Evolutionary conservation across 2,329 filamentous ascomycete species (phyloP), one percentile per base, ranked within the genome.

Genomic region (Bimuria novae-zelandiae): DNA sequence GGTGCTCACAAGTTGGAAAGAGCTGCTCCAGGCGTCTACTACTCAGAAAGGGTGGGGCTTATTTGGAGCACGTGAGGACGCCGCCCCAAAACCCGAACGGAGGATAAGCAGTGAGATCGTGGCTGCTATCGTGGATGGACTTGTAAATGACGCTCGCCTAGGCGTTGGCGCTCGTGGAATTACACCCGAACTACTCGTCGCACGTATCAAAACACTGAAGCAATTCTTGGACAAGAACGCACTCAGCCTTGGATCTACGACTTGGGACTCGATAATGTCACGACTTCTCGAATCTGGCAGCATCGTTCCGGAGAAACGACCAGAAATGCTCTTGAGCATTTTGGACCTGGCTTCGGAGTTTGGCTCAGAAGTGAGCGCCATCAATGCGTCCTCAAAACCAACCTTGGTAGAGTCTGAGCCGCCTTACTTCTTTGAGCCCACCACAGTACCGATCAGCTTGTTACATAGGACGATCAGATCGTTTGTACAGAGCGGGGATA

Each of bases 81-180:
- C 45, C 19, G 51, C 54, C n/a, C 54, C 60, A 19, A 61, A 61
- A 21, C 49, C 55, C 16, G 48, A 68, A 45, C 69, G 75, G 44
- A 84, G 81, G 0, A 78, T 87, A 60, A 86, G 83, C 61, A 75
- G 76, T 36, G 84, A 87, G 67, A 77, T 86, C 10, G 76, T 86
- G 22, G 73, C 78, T 46, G 80, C 81, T 5, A 77, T 84, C 35
- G 71, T 84, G 25, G 81, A 84, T 60, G 80, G 78, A 14, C 64
- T 84, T 12, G 63, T 80, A 35, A 81, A 79, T 54, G 62, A 67
- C 11, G 64, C 79, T 36, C 76, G 75, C 49, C 60, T 77, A 19
- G 79, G 78, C 39, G 74, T 77, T 19, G 75, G 75, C n/a, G 51
- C 56, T 27, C 62, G 74, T 55, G 76, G 76, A 27, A 75, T 60